Percentiles rank a stretch among this genome's conserved stretches.
phyloP scores from a whole-genome alignment of 306 rosid genomes.

The Ochetophila trinervis region DNA sequence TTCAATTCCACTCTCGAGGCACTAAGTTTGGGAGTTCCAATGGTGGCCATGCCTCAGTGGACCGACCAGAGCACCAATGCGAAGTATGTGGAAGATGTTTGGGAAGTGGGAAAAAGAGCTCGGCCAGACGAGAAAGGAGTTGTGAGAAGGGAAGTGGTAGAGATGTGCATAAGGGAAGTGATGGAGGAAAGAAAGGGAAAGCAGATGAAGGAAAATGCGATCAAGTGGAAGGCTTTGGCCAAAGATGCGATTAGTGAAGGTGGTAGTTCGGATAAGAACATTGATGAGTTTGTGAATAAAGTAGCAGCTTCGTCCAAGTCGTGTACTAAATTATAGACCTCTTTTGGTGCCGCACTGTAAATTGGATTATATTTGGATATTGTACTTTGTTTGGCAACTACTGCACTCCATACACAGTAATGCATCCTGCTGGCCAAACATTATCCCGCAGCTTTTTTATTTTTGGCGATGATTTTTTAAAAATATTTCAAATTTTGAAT shows the following conservation, averaged over 20 bases:
- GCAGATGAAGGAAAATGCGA: background rate
- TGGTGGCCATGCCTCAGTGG: slow-evolving; percentile 9
- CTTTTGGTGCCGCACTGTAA: too few relatives aligned
- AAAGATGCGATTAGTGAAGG: background rate
- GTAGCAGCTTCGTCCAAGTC: background rate
- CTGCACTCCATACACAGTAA: too few relatives aligned
- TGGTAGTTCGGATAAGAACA: slow-evolving; percentile 1
- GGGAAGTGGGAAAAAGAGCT: background rate
- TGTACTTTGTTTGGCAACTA: too few relatives aligned
- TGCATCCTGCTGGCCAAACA: too few relatives aligned
- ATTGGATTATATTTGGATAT: too few relatives aligned
- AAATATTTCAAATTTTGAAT: too few relatives aligned
- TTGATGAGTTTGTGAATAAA: background rate
- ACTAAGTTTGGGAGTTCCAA: slow-evolving; percentile 9
- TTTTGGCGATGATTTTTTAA: too few relatives aligned
- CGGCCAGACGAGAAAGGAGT: background rate
- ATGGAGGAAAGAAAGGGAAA: slow-evolving; percentile 1
- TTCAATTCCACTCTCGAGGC: slow-evolving; percentile 17
- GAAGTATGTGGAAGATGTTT: slow-evolving; percentile 1
- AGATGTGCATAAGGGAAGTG: background rate
- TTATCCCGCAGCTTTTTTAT: too few relatives aligned
- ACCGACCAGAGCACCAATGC: slow-evolving; percentile 1
- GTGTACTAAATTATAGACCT: too few relatives aligned
- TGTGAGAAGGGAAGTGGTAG: background rate
- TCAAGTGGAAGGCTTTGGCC: background rate